These are phyloP conservation scores for Metschnikowia proteae DNA, from an alignment of 805 yeast species.

Conservation along the genomic window DNA sequence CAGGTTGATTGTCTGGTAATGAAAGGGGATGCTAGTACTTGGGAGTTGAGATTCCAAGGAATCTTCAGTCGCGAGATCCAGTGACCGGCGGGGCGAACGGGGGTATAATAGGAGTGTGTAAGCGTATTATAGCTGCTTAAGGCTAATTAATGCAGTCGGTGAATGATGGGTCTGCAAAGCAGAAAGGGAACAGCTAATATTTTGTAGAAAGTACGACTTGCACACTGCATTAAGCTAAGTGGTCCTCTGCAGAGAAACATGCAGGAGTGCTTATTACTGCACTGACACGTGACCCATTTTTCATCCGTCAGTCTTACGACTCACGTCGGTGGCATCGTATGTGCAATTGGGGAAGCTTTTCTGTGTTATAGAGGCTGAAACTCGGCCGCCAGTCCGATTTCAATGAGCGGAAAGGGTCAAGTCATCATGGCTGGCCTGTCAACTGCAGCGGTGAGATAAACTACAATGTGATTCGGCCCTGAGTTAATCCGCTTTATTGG, in stretches of 20 bases:
- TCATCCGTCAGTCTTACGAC: not conserved
- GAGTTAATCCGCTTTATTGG: not conserved
- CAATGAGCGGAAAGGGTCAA: too few relatives aligned
- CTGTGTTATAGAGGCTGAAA: too few relatives aligned
- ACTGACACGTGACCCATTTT: not conserved
- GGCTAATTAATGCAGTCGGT: not conserved
- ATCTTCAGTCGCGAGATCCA: not conserved
- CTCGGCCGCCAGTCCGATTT: too few relatives aligned
- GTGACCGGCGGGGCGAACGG: not conserved
- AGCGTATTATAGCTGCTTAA: not conserved
- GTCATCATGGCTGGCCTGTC: too few relatives aligned
- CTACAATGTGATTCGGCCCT: too few relatives aligned
- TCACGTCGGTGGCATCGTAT: too few relatives aligned
- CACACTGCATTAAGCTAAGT: not conserved
- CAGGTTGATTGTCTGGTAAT: not conserved
- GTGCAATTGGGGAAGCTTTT: too few relatives aligned
- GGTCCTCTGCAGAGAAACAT: conserved; percentile 2
- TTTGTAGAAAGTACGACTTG: conserved; percentile 4
- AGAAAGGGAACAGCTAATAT: not conserved
- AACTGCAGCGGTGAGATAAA: too few relatives aligned
- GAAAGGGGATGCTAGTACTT: not conserved
- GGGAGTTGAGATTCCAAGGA: conserved; percentile 1
- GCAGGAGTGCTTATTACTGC: conserved; percentile 4
- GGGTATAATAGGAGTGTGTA: not conserved
- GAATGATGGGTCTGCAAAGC: not conserved